Evolutionary conservation across 306 rosid genomes (phyloP), one percentile per base, ranked within the genome.

Genomic region (Myrica gale): DNA sequence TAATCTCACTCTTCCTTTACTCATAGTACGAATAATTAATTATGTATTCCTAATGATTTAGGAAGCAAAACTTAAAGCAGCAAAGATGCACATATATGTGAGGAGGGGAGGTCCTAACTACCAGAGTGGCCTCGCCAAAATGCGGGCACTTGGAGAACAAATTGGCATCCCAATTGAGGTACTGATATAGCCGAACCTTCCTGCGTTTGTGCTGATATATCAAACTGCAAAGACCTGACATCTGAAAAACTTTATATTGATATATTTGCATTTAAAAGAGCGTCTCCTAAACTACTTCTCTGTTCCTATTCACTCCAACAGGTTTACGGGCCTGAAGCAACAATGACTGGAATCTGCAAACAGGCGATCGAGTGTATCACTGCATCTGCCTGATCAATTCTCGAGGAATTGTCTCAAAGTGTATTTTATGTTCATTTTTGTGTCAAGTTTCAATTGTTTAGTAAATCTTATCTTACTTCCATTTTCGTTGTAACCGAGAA

Each of bases 71-170:
- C 90, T 95, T 70, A 95, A 95, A 83, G 97, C 96, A 20, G 92
- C 99, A 69, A 76, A 78, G 81, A 89, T 95, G 96, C 88, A 81
- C 80, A 87, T 95, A 42, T 92, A 90, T 19, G 97, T 92, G 69
- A 92, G 99, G 86, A 87, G 99, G 88, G 99, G 99, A 23, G 99
- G 99, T 74, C 99, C 99, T n/a, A 95, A 95, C 93, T 95, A 90
- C 92, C 99, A 95, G 80, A 92, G 73, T 74, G 99, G 97, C 56
- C 92, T 92, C 50, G 93, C 91, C 1, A 89, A 88, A 79, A 95
- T 92, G 99, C 78, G 99, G 23, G 85, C 85, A 9, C 93, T 95
- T 65, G 99, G 96, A 56, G 97, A 90, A 52, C 92, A 92, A 74
- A 87, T 95, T 17, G 97, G 97, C 83, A 82, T 95, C 82, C 98